phyloP scores from a whole-genome alignment of 495 filamentous ascomycete genomes.

The Penicillium paxilli region DNA sequence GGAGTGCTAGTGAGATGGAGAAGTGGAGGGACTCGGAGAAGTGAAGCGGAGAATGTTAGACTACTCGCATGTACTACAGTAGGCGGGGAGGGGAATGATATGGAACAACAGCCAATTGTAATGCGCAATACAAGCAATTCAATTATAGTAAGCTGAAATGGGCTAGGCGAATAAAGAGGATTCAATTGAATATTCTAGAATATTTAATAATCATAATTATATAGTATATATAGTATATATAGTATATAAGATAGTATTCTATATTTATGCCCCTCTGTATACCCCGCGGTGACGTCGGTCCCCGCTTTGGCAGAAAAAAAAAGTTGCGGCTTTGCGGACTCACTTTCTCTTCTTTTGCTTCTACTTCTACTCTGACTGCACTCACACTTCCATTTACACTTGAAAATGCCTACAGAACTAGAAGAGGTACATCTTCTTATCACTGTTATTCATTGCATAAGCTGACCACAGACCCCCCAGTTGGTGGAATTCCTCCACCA shows the following conservation, averaged over 20 bases:
- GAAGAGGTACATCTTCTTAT: slow-evolving; percentile 63
- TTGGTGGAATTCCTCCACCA: slow-evolving; percentile 90
- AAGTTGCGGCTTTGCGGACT: slow-evolving; percentile 1
- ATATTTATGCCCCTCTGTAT: background rate
- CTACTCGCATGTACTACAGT: background rate
- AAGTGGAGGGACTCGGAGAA: background rate
- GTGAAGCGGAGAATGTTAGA: background rate
- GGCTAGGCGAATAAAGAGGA: no score
- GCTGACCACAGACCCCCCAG: slow-evolving; percentile 48
- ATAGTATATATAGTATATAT: background rate
- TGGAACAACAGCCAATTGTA: no score
- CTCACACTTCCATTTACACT: slow-evolving; percentile 1
- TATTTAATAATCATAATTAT: background rate
- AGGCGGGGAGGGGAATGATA: no score
- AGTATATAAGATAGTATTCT: background rate
- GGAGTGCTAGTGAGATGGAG: background rate
- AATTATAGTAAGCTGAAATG: no score
- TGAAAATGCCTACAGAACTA: slow-evolving; percentile 74
- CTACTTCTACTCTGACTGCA: background rate
- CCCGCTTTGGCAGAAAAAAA: slow-evolving; percentile 21
- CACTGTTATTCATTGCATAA: background rate
- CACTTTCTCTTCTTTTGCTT: background rate
- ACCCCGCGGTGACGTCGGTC: slow-evolving; percentile 24
- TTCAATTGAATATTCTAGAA: no score
- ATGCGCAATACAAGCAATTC: no score